Base-by-base conservation (phyloP, 768 basidiomycete species). In the Melanogaster broomeanus region DNA sequence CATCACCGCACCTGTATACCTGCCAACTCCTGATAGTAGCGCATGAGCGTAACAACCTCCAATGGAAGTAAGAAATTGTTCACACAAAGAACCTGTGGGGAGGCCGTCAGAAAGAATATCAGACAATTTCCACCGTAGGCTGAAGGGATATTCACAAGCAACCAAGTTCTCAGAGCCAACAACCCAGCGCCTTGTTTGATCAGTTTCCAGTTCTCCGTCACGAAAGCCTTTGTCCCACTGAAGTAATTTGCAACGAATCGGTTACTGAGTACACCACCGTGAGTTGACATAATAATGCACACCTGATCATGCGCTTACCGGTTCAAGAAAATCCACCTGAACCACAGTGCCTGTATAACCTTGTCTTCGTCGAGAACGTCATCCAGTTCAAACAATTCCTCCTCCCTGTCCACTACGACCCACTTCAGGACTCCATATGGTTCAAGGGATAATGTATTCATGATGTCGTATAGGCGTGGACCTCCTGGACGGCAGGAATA, bases 271-370 rank as follows among this genome's bases (percentile, higher is more conserved):
- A 16, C 31, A 60, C 9, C 28, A 5, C 28, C 18, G 16, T 22
- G 34, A 49, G 22, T 42, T 21, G 7, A 24, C 21, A 35, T 7
- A 18, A 35, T 7, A 18, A 18, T 18, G 38, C 4, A 31, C 8
- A 13, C n/a, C 44, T 18, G 7, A 35, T 27, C n/a, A 18, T n/a
- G 19, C 13, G 45, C 72, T 44, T 43, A 84, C 85, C 80, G 69
- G 59, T 87, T 77, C 28, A 84, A 63, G 45, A 83, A 66, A 3
- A 90, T 87, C 88, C 88, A 91, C 45, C 90, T 64, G 12, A 73
- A 81, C 89, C 89, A 91, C 12, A 91, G 68, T 6, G 88, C 87
- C 49, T 83, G 80, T 74, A 92, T 86, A 7, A 90, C 83, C 64
- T 91, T 92, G 51, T 87, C 82, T 55, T 90, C 87, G 50, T 89